phyloP scores from a whole-genome alignment of 257 asterid genomes.

The Przewalskia tangutica region DNA sequence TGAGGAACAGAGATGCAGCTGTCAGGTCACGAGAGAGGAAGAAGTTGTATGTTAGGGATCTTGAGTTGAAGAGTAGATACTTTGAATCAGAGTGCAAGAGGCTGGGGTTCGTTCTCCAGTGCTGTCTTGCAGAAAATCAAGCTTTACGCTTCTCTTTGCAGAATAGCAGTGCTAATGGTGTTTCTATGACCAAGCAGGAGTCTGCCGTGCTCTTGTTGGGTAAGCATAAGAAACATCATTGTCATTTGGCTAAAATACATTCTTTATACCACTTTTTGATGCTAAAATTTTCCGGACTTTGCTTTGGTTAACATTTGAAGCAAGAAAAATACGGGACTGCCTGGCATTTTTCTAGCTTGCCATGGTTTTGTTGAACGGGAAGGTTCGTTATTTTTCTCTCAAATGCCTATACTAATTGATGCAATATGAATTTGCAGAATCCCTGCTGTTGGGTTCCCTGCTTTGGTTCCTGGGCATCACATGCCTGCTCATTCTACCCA shows the following conservation, averaged over 20 bases:
- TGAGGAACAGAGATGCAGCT: conserved; percentile 94
- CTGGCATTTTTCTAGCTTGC: background rate
- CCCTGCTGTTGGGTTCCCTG: conserved; percentile 99
- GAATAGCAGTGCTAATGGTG: conserved; percentile 57
- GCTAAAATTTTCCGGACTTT: background rate
- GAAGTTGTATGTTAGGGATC: conserved; percentile 75
- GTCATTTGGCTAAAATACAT: background rate
- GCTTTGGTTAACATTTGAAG: background rate
- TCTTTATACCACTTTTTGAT: background rate
- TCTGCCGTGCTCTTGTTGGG: conserved; percentile 99
- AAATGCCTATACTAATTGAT: background rate
- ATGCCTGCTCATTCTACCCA: conserved; percentile 52
- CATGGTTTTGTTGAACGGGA: background rate
- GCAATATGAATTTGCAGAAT: conserved; percentile 51
- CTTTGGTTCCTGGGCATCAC: conserved; percentile 96
- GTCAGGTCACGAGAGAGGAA: conserved; percentile 90
- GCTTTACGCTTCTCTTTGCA: conserved; percentile 67
- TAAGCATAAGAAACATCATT: conserved; percentile 21
- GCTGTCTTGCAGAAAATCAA: conserved; percentile 80
- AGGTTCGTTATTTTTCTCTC: background rate
- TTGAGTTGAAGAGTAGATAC: conserved; percentile 75
- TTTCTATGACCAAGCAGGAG: conserved; percentile 93
- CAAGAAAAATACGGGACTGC: background rate
- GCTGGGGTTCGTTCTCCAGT: conserved; percentile 77
- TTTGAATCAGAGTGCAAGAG: conserved; percentile 93